Conservation (phyloP, 352 stramenopile genomes). For the Phytopythium sindhum region DNA sequence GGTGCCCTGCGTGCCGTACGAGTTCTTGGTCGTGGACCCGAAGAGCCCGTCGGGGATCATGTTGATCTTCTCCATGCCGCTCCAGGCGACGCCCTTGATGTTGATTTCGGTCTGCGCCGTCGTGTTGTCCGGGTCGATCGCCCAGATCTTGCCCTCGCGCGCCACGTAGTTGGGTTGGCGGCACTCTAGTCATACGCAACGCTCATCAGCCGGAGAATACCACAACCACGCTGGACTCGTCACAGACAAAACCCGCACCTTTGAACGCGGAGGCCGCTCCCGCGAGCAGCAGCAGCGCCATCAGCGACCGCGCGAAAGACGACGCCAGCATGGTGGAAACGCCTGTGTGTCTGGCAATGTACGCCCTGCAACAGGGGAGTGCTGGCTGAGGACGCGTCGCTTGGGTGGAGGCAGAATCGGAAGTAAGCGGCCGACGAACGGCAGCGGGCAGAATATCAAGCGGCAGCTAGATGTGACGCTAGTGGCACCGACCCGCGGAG, state of each 20-base stretch:
- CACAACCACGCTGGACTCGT: too few species aligned
- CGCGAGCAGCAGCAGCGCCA: background rate
- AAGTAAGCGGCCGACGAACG: background rate
- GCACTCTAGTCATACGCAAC: slow-evolving; percentile 29
- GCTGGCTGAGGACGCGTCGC: background rate
- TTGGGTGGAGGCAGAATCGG: background rate
- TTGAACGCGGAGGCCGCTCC: background rate
- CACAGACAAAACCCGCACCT: background rate
- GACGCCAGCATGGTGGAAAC: background rate
- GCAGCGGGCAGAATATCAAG: background rate
- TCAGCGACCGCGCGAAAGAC: background rate
- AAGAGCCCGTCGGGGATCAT: slow-evolving; percentile 64
- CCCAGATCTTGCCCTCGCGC: slow-evolving; percentile 49
- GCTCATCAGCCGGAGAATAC: background rate
- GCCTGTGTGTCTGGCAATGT: background rate
- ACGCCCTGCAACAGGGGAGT: background rate
- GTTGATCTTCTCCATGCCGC: slow-evolving; percentile 67
- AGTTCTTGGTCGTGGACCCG: slow-evolving; percentile 27
- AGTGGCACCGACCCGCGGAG: background rate
- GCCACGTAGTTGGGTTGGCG: slow-evolving; percentile 62
- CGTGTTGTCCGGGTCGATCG: slow-evolving; percentile 37
- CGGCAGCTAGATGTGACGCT: background rate
- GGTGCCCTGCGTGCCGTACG: slow-evolving; percentile 37
- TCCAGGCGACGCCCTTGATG: slow-evolving; percentile 65
- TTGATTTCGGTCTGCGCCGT: slow-evolving; percentile 42